phyloP scores from a whole-genome alignment of 208 protist genomes.

The Trypanosoma lewisi region DNA sequence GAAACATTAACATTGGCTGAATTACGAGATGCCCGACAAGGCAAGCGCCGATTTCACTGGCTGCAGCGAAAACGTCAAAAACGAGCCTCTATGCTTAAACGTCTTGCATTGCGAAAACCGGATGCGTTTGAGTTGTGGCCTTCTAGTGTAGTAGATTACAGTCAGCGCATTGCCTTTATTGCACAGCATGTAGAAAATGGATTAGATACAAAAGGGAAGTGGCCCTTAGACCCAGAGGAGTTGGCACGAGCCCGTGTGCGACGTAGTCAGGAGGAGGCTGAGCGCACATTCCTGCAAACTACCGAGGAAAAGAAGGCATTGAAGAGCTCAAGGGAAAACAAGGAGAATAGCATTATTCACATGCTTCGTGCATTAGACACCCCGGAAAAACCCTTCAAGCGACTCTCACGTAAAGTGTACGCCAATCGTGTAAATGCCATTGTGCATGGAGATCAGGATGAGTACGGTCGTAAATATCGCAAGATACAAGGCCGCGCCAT shows the following conservation, averaged over 20 bases:
- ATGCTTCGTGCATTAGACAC: conserved; percentile 42
- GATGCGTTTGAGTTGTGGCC: conserved; percentile 73
- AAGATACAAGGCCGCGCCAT: conserved; percentile 46
- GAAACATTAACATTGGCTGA: conserved; percentile 75
- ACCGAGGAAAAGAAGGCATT: conserved; percentile 45
- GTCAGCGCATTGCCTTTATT: conserved; percentile 80
- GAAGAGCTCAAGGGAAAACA: conserved; percentile 9
- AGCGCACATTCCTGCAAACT: conserved; percentile 65
- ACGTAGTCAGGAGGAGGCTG: conserved; percentile 49
- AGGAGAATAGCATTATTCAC: conserved; percentile 48
- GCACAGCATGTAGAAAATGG: conserved; percentile 88
- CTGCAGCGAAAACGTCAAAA: conserved; percentile 76
- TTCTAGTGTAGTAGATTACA: conserved; percentile 72
- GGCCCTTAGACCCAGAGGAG: conserved; percentile 66
- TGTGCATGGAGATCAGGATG: conserved; percentile 85
- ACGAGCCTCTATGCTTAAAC: conserved; percentile 53
- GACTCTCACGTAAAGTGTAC: conserved; percentile 77
- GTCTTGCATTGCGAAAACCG: conserved; percentile 77
- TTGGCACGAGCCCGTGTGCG: conserved; percentile 54
- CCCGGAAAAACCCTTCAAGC: conserved; percentile 66
- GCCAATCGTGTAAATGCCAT: conserved; percentile 87
- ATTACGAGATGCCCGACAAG: conserved; percentile 70
- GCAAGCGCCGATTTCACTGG: conserved; percentile 85
- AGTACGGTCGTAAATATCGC: conserved; percentile 74
- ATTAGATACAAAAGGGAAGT: conserved; percentile 71